Percentiles rank a stretch among this genome's conserved stretches.
phyloP scores from a whole-genome alignment of 2,329 filamentous ascomycete genomes.

The Aspergillus viridinutans region DNA sequence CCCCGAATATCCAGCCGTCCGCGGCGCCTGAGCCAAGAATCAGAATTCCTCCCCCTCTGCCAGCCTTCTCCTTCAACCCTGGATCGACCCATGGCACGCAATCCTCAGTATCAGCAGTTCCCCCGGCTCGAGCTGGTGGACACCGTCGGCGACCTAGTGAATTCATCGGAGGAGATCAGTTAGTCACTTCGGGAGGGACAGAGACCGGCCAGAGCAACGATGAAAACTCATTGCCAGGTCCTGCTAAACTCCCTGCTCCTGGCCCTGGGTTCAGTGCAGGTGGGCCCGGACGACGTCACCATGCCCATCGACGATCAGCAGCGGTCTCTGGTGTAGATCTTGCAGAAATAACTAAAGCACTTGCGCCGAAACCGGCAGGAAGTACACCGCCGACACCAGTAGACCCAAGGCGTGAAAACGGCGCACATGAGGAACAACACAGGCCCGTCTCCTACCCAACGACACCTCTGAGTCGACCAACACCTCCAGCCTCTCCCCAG shows the following conservation, averaged over 20 bases:
- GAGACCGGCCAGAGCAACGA: constrained; percentile 44
- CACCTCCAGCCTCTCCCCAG: constrained; percentile 32
- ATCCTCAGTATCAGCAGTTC: constrained; percentile 53
- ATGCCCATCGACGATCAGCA: constrained; percentile 74
- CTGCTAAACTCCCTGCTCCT: constrained; percentile 23
- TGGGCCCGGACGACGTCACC: constrained; percentile 59
- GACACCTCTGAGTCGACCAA: constrained; percentile 23
- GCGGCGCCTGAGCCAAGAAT: constrained; percentile 50
- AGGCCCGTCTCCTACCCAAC: constrained; percentile 34
- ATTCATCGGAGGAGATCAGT: constrained; percentile 66
- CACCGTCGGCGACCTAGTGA: constrained; percentile 79
- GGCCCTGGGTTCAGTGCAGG: constrained; percentile 40
- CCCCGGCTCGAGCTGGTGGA: constrained; percentile 48
- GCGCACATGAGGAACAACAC: constrained; percentile 24
- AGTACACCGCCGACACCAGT: constrained; percentile 56
- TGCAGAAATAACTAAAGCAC: constrained; percentile 48
- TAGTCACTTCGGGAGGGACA: constrained; percentile 57
- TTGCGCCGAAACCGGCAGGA: constrained; percentile 44
- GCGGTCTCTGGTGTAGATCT: constrained; percentile 83
- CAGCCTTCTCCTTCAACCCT: constrained; percentile 37
- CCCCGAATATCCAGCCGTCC: constrained; percentile 29
- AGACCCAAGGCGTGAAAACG: constrained; percentile 29
- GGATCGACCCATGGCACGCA: constrained; percentile 37
- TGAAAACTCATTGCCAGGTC: constrained; percentile 17
- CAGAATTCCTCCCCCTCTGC: constrained; percentile 33